Conservation (phyloP, 2,329 filamentous ascomycete genomes). For the Calonectria pseudoturangicola region DNA sequence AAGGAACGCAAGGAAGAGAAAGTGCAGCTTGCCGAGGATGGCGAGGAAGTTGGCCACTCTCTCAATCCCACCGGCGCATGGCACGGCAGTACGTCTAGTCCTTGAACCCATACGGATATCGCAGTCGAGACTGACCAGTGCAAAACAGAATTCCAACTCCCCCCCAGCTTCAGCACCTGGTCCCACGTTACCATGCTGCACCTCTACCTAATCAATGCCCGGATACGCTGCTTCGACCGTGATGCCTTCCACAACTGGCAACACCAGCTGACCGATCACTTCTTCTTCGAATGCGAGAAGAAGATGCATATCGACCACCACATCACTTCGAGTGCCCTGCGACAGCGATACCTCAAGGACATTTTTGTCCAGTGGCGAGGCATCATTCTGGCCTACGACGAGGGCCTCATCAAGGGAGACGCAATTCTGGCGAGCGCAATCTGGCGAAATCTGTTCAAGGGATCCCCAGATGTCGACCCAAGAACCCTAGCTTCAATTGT, state of each 20-base stretch:
- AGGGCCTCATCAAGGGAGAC: conserved; percentile 85
- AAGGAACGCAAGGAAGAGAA: conserved; percentile 78
- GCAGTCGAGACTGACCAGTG: conserved; percentile 22
- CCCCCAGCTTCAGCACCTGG: conserved; percentile 95
- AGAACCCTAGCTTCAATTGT: conserved; percentile 72
- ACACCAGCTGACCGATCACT: conserved; percentile 94
- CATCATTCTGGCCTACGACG: conserved; percentile 87
- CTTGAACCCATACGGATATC: too few relatives aligned
- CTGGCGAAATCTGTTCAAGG: conserved; percentile 96
- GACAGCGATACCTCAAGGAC: conserved; percentile 86
- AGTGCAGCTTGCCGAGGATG: conserved; percentile 82
- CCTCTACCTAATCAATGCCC: conserved; percentile 92
- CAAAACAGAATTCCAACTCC: conserved; percentile 81
- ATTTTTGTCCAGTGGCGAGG: conserved; percentile 96
- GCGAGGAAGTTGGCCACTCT: conserved; percentile 83
- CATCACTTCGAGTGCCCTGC: conserved; percentile 74
- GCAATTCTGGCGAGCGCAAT: conserved; percentile 86
- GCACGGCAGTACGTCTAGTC: conserved; percentile 80
- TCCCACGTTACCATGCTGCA: conserved; percentile 97
- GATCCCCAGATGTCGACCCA: conserved; percentile 71
- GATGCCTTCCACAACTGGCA: conserved; percentile 85
- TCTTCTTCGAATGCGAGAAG: conserved; percentile 92
- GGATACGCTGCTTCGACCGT: conserved; percentile 85
- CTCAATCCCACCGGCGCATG: conserved; percentile 68
- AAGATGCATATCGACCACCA: conserved; percentile 89